phyloP scores from a whole-genome alignment of 495 filamentous ascomycete species.

The Hyaloscypha variabilis region DNA sequence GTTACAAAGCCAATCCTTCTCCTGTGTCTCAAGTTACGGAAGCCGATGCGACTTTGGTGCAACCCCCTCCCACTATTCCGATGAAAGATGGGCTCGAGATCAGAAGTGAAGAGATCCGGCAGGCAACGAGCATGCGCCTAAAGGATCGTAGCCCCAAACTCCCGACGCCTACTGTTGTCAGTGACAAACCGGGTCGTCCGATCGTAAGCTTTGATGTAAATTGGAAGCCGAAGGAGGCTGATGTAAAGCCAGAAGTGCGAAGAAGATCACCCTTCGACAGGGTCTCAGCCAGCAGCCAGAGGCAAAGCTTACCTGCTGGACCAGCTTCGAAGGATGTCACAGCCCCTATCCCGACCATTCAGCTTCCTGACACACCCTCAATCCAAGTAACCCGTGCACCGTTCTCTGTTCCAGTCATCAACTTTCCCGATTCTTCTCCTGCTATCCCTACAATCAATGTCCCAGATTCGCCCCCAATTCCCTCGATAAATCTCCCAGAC shows the following conservation, averaged over 20 bases:
- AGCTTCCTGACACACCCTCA: conserved; percentile 54
- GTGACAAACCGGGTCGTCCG: conserved; percentile 78
- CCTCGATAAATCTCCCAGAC: conserved; percentile 47
- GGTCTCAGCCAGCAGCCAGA: conserved; percentile 15
- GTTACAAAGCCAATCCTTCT: conserved; percentile 66
- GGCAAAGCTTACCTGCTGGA: conserved; percentile 31
- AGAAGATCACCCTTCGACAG: conserved; percentile 30
- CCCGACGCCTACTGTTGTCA: conserved; percentile 84
- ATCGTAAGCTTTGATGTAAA: conserved; percentile 90
- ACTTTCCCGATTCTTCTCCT: conserved; percentile 40
- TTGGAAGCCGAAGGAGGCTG: conserved; percentile 70
- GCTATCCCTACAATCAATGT: conserved; percentile 65
- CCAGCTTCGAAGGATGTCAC: conserved; percentile 31
- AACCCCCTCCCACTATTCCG: conserved; percentile 23
- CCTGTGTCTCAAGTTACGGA: conserved; percentile 35
- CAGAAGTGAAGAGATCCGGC: conserved; percentile 80
- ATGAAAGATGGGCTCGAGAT: conserved; percentile 79
- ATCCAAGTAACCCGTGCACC: conserved; percentile 33
- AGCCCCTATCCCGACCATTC: conserved; percentile 51
- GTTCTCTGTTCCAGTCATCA: conserved; percentile 15
- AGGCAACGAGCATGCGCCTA: conserved; percentile 87
- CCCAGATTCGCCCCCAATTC: conserved; percentile 43
- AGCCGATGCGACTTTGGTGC: not conserved
- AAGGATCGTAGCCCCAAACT: conserved; percentile 83
- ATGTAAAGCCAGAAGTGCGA: conserved; percentile 51